These are phyloP conservation scores for Austroboletus eburneus DNA, from an alignment of 768 basidiomycete species.

Conservation along the genomic window DNA sequence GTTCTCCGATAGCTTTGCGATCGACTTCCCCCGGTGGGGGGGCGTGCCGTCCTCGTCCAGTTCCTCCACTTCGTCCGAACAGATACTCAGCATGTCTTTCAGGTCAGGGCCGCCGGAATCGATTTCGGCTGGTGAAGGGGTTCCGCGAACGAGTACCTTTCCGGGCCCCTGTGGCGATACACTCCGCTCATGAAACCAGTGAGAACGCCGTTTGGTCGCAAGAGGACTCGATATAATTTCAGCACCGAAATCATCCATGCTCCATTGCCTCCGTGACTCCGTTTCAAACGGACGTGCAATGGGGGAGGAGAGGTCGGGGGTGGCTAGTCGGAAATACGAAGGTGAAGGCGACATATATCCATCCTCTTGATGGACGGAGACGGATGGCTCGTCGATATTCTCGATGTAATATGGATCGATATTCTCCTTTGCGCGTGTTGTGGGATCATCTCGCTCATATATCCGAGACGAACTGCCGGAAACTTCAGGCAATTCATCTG, in stretches of 20 bases:
- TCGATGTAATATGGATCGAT: conserved; percentile 38
- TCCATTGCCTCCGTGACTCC: conserved; percentile 8
- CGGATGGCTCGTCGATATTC: conserved; percentile 36
- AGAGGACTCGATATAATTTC: conserved; percentile 39
- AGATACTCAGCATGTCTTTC: conserved; percentile 40
- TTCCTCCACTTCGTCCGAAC: conserved; percentile 45
- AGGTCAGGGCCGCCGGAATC: conserved; percentile 40
- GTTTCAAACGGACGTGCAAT: conserved; percentile 29
- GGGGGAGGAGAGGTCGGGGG: conserved; percentile 67
- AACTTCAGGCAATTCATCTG: conserved; percentile 21
- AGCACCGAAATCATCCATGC: conserved; percentile 43
- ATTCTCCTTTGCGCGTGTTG: conserved; percentile 36
- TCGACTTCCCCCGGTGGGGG: conserved; percentile 28
- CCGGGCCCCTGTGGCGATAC: conserved; percentile 4
- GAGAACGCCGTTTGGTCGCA: conserved; percentile 18
- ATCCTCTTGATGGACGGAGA: conserved; percentile 66
- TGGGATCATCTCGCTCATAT: conserved; percentile 43
- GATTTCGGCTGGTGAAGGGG: conserved; percentile 13
- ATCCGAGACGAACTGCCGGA: conserved; percentile 26
- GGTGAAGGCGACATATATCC: conserved; percentile 76
- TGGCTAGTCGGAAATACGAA: conserved; percentile 45
- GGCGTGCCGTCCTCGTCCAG: conserved; percentile 20
- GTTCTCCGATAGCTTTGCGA: conserved; percentile 24
- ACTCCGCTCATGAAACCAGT: conserved; percentile 4
- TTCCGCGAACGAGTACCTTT: conserved; percentile 27